Conservation (phyloP, 2,329 filamentous ascomycete genomes). For the Zalaria obscura region DNA sequence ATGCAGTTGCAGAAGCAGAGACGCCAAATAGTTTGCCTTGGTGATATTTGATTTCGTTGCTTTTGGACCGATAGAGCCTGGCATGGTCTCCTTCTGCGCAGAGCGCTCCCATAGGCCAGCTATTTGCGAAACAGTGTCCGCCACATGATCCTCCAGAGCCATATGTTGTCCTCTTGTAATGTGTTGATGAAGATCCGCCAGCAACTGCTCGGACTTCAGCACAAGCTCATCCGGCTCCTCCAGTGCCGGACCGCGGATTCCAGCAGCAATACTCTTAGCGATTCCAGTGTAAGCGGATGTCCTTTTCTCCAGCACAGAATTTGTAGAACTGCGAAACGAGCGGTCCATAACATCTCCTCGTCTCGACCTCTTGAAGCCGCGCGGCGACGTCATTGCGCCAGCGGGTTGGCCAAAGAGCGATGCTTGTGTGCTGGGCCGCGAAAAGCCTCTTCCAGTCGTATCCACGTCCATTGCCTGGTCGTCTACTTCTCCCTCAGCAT, state of each 20-base stretch:
- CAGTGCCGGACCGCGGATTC: slow-evolving; percentile 40
- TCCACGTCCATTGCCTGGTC: background rate
- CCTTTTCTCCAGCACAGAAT: slow-evolving; percentile 24
- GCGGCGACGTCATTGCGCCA: slow-evolving; percentile 9
- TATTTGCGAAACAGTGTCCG: slow-evolving; percentile 14
- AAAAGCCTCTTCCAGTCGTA: background rate
- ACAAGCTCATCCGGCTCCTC: slow-evolving; percentile 60
- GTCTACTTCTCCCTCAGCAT: slow-evolving; percentile 19
- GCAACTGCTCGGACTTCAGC: slow-evolving; percentile 57
- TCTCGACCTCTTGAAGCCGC: slow-evolving; percentile 23
- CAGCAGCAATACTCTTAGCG: slow-evolving; percentile 53
- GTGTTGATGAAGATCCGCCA: slow-evolving; percentile 29
- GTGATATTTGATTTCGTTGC: slow-evolving; percentile 46
- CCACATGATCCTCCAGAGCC: slow-evolving; percentile 15
- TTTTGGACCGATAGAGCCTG: slow-evolving; percentile 18
- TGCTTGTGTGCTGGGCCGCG: no score
- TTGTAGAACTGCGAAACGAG: slow-evolving; percentile 4
- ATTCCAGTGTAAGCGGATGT: slow-evolving; percentile 55
- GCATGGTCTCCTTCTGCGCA: slow-evolving; percentile 12
- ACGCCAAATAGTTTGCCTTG: slow-evolving; percentile 68
- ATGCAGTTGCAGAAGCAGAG: slow-evolving; percentile 63
- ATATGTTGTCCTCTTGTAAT: slow-evolving; percentile 17
- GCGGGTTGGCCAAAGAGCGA: no score
- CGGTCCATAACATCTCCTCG: slow-evolving; percentile 16
- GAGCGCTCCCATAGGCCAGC: slow-evolving; percentile 14